phyloP scores from a whole-genome alignment of 768 basidiomycete species.

The Boletus huronensis region DNA sequence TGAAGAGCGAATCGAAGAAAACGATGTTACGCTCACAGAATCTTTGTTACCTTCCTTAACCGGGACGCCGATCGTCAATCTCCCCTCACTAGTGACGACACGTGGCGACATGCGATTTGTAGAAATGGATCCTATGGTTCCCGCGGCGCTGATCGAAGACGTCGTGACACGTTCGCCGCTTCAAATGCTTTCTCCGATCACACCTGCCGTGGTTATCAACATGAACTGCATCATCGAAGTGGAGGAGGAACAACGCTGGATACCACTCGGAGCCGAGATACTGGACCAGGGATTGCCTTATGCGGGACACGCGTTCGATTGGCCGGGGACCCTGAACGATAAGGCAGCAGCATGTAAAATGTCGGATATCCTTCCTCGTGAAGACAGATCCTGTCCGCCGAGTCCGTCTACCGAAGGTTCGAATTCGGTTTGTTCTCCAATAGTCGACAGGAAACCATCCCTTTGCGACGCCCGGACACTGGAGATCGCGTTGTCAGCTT shows the following conservation, averaged over 20 bases:
- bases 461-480: background rate
- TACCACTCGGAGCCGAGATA: background rate
- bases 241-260: background rate
- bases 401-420: background rate
- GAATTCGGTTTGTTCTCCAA: background rate
- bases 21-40: background rate
- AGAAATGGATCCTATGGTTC: background rate
- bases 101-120: background rate
- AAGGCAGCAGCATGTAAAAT: too few species aligned
- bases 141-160: constrained; percentile 2
- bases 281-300: background rate
- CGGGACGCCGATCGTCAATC: constrained; percentile 7
- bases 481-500: background rate
- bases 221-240: background rate
- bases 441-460: background rate
- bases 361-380: background rate
- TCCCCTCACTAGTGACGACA: constrained; percentile 5
- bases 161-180: constrained; percentile 12
- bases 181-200: background rate
- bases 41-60: background rate
- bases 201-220: constrained; percentile 7
- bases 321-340: background rate
- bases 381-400: background rate
- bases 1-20: background rate
- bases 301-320: background rate